phyloP scores from a whole-genome alignment of 176 grass and related monocot species.

The Stipa capillata region DNA sequence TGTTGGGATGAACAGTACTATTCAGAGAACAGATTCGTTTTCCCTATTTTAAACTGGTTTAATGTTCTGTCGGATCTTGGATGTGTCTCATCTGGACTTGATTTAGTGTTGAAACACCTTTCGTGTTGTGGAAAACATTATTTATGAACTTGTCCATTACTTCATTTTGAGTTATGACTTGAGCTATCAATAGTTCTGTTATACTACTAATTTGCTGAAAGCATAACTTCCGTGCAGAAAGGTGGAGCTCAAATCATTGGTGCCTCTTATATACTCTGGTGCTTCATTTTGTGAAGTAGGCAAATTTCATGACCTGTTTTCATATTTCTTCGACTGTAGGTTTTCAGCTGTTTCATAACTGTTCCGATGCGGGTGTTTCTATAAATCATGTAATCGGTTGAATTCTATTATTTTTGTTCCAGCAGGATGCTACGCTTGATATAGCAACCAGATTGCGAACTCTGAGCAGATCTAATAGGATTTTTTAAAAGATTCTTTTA shows the following conservation, averaged over 20 bases:
- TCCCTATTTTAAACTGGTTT: no score
- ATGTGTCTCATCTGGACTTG: background rate
- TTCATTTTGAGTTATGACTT: background rate
- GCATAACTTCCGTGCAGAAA: constrained; percentile 8
- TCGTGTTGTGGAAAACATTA: no score
- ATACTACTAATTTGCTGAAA: background rate
- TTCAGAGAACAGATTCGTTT: background rate
- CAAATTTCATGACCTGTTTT: background rate
- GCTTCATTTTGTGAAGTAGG: constrained; percentile 10
- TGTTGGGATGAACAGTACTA: background rate
- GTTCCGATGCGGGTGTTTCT: background rate
- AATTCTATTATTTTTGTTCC: background rate
- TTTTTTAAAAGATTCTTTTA: constrained; percentile 18
- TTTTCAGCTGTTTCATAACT: background rate
- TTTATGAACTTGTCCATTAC: no score
- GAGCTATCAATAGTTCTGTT: background rate
- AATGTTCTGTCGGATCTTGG: background rate
- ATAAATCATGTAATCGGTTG: background rate
- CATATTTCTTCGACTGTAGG: background rate
- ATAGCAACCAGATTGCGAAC: constrained; percentile 25
- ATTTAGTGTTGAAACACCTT: background rate
- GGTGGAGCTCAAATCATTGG: constrained; percentile 38
- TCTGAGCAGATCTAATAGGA: constrained; percentile 24
- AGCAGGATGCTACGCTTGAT: constrained; percentile 19
- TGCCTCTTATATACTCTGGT: constrained; percentile 27